Evolutionary conservation across 768 basidiomycete genomes (phyloP).

Genomic region (Mycena rosella): DNA sequence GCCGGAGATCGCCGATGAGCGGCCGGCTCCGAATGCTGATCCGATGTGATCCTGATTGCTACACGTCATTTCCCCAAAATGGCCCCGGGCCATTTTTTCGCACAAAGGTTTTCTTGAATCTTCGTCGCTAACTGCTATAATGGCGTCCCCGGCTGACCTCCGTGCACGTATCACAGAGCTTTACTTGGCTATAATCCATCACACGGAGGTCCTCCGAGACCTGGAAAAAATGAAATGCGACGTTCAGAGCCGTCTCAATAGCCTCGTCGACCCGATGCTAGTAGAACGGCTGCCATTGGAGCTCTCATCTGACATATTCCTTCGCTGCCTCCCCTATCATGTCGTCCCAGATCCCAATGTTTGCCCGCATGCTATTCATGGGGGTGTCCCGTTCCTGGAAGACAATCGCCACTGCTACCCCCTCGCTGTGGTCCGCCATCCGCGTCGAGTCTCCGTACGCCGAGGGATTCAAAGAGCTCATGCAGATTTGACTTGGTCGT

Average conservation of each 20-base stretch:
- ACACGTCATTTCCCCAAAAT: too few species aligned
- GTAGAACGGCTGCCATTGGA: background rate
- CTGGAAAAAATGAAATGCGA: background rate
- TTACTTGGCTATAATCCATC: background rate
- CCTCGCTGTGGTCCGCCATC: background rate
- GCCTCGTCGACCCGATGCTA: background rate
- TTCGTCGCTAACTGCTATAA: too few species aligned
- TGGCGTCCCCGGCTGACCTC: too few species aligned
- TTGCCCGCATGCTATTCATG: background rate
- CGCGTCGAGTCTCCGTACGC: background rate
- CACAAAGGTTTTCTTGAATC: too few species aligned
- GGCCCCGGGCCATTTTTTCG: too few species aligned
- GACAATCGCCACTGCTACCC: background rate
- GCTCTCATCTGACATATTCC: background rate
- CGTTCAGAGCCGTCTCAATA: background rate
- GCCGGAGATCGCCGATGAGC: too few species aligned
- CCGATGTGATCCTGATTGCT: too few species aligned
- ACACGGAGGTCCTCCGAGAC: background rate
- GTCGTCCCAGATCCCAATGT: background rate
- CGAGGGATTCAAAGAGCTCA: background rate
- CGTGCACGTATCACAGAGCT: background rate
- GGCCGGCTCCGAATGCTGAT: too few species aligned
- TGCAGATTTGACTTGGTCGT: too few species aligned
- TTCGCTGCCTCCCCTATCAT: background rate
- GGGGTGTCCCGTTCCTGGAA: background rate